phyloP scores from a whole-genome alignment of 1,284 basidiomycete species.

The Rhodotorula sp. region DNA sequence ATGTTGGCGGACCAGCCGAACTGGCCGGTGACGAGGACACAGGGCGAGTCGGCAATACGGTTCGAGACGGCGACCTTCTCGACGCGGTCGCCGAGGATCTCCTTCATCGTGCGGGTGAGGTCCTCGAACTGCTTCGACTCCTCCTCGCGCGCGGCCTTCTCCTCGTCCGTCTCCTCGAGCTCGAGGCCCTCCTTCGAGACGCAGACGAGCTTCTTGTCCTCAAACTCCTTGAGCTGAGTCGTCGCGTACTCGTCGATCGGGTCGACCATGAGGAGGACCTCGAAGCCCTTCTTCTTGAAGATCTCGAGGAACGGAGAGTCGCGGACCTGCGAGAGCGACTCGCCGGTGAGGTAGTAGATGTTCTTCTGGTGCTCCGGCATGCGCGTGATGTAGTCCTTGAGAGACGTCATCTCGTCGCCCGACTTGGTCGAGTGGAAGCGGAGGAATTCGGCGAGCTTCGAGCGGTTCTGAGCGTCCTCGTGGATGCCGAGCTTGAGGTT shows the following conservation, averaged over 20 bases:
- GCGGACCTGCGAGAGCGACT: constrained; percentile 84
- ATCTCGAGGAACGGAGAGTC: constrained; percentile 99
- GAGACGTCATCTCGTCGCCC: constrained; percentile 83
- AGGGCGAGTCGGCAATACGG: constrained; percentile 94
- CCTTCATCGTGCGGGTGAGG: constrained; percentile 93
- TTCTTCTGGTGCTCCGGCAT: constrained; percentile 99
- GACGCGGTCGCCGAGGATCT: constrained; percentile 97
- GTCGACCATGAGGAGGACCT: constrained; percentile 95
- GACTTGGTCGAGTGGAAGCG: constrained; percentile 98
- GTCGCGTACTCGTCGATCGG: constrained; percentile 98
- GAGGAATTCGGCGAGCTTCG: constrained; percentile 98
- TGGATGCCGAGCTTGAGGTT: constrained; percentile 99
- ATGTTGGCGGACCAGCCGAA: constrained; percentile 98
- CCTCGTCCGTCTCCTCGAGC: constrained; percentile 97
- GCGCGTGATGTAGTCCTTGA: constrained; percentile 99
- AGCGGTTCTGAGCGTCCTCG: constrained; percentile 97
- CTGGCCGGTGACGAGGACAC: constrained; percentile 95
- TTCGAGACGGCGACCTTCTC: constrained; percentile 99
- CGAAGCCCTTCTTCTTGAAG: constrained; percentile 99
- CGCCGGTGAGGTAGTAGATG: constrained; percentile 99
- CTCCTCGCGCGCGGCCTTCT: constrained; percentile 88
- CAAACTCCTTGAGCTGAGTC: constrained; percentile 99
- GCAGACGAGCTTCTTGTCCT: constrained; percentile 95
- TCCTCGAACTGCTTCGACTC: constrained; percentile 82
- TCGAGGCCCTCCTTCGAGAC: constrained; percentile 99